Evolutionary conservation across 2,329 filamentous ascomycete species (phyloP).

Genomic region (Fusarium armeniacum): DNA sequence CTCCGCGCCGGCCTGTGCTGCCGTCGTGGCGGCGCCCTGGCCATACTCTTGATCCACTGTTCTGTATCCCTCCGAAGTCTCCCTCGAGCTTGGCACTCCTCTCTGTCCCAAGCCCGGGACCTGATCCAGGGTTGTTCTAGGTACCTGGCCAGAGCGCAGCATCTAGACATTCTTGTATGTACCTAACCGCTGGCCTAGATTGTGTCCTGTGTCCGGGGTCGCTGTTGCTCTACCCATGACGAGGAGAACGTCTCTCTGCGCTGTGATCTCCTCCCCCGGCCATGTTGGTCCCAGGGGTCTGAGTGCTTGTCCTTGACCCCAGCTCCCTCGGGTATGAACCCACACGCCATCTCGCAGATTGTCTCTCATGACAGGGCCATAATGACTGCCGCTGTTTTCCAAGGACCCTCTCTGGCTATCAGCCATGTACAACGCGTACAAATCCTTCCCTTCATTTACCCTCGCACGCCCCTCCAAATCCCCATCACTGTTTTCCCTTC

Average conservation of each 20-base stretch:
- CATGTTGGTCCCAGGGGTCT: slow-evolving; percentile 48
- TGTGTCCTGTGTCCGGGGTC: slow-evolving; percentile 22
- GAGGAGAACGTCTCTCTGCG: slow-evolving; percentile 35
- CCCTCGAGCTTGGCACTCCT: slow-evolving; percentile 37
- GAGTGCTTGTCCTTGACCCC: slow-evolving; percentile 48
- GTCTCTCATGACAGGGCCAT: slow-evolving; percentile 49
- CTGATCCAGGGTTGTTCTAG: slow-evolving; percentile 46
- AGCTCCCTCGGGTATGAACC: slow-evolving; percentile 49
- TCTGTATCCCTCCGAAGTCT: slow-evolving; percentile 44
- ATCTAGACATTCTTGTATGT: slow-evolving; percentile 25
- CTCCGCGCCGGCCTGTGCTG: slow-evolving; percentile 48
- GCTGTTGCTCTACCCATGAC: slow-evolving; percentile 36
- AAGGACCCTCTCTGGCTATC: slow-evolving; percentile 36
- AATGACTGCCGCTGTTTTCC: slow-evolving; percentile 47
- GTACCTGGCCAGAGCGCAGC: slow-evolving; percentile 44
- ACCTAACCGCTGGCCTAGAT: slow-evolving; percentile 29
- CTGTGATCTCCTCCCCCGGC: slow-evolving; percentile 46
- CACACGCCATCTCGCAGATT: slow-evolving; percentile 52
- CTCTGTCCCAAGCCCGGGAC: slow-evolving; percentile 36
- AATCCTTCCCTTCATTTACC: slow-evolving; percentile 56
- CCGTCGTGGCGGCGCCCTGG: slow-evolving; percentile 50
- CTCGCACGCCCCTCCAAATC: slow-evolving; percentile 53
- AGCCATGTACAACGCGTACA: slow-evolving; percentile 42
- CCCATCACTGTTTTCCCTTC: slow-evolving; percentile 48
- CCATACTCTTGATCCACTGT: slow-evolving; percentile 42